Evolutionary conservation across 2,329 filamentous ascomycete genomes (phyloP).

Genomic region (Pseudogymnoascus sp.): DNA sequence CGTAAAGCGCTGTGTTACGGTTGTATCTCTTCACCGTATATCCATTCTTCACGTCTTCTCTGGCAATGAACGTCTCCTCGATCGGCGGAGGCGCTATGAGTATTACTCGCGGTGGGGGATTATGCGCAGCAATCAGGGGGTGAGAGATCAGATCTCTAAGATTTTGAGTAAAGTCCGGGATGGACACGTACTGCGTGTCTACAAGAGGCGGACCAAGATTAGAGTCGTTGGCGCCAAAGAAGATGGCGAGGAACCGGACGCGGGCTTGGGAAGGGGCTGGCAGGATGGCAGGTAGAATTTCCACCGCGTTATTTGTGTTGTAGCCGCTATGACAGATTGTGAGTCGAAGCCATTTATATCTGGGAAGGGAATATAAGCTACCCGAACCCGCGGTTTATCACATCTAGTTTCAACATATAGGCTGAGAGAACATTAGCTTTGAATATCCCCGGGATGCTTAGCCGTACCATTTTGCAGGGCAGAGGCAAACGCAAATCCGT

Average conservation of each 20-base stretch:
- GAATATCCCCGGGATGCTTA: neutral
- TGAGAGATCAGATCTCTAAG: conserved; percentile 65
- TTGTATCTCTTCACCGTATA: neutral
- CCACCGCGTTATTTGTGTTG: conserved; percentile 20
- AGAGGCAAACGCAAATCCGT: conserved; percentile 21
- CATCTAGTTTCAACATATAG: conserved; percentile 20
- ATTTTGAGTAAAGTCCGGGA: conserved; percentile 67
- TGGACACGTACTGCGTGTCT: conserved; percentile 65
- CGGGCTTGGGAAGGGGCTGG: conserved; percentile 20
- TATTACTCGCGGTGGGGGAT: conserved; percentile 54
- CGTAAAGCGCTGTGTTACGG: conserved; percentile 48
- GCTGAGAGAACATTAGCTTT: conserved; percentile 11
- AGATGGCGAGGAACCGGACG: conserved; percentile 38
- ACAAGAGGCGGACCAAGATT: conserved; percentile 50
- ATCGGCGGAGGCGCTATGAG: conserved; percentile 79
- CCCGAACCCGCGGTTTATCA: conserved; percentile 22
- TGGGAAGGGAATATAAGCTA: neutral
- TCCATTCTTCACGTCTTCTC: conserved; percentile 38
- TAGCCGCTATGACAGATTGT: conserved; percentile 16
- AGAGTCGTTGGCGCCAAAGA: conserved; percentile 88
- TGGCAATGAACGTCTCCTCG: conserved; percentile 59
- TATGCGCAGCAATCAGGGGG: conserved; percentile 59
- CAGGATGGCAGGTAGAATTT: conserved; percentile 15
- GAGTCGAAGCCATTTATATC: neutral
- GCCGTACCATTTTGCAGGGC: conserved; percentile 20